Evolutionary conservation across 169 alveolate genomes (phyloP), one percentile per base, ranked within the genome.

Genomic region (Babesia caballi): DNA sequence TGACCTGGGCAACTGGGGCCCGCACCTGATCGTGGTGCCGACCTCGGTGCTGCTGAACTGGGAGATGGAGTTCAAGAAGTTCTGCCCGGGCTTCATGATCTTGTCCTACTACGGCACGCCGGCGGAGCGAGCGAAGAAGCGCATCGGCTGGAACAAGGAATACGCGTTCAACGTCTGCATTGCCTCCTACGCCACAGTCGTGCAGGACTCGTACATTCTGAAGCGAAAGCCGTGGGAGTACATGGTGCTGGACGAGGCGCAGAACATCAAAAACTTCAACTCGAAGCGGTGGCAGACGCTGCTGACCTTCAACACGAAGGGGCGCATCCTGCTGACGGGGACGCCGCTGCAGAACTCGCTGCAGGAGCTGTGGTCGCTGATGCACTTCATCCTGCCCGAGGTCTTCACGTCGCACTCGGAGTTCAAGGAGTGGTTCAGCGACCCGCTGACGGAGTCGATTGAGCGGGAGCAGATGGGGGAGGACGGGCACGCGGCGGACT

Each of bases 331-430:
- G 60, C 91, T 98, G 27, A 97, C 99, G 8, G 99, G 99, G 7
- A 98, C 99, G 4, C 99, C 99, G 0, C 89, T 98, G 32, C 98
- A 98, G 86, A 98, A 98, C 93, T 97, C 97, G 84, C 93, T 98
- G 40, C 94, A 94, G 89, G 99, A 98, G 85, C 91, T 98, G 38
- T 98, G 99, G 99, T 96, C 99, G 19, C 91, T 97, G 57, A 85
- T 98, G 89, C 99, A 97, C 82, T 98, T 98, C 91, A 91, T 98
- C 41, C 96, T 97, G 98, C 99, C 99, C 0, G 90, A 94, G 36
- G 91, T 96, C n/a, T 96, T 96, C 91, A 88, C 95, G 27, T 90
- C 97, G 21, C 97, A 97, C 63, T 77, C 94, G 44, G 98, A 96
- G 84, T 97, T 97, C 87, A 92, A 95, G 85, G 96, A 94, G 61